Base-by-base conservation (phyloP, 2,329 filamentous ascomycete genomes). In the Aspergillus udagawae region DNA sequence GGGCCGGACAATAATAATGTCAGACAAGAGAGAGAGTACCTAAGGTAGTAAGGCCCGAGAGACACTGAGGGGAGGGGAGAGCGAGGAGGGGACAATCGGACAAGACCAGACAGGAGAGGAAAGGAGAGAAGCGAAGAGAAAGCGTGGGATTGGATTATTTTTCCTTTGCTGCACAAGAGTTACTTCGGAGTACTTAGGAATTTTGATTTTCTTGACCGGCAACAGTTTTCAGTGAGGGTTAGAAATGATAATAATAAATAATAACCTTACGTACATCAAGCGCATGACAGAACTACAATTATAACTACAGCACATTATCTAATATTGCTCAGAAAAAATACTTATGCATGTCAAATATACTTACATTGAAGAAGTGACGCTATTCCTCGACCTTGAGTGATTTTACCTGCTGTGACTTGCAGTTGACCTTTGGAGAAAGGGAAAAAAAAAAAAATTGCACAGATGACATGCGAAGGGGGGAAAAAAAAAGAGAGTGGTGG, bases 181-280 rank as follows among this genome's bases (percentile, higher is more conserved):
- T 17, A 17, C 32, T 35, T 17, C 14, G 12, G 12, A 35, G 32
- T 35, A 35, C 14, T 14, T 38, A 38, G 14, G 32, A 17, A 38
- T 38, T 38, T 38, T 17, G 52, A 58, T 56, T 59, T 59, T 10
- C 54, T 53, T 62, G 58, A 62, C 62, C 62, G 59, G 58, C 56
- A 57, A 62, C 59, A 62, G 59, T 50, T 57, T 21, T 51, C 45
- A 38, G 52, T 49, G 44, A 21, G 27, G 35, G 48, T 23, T 21
- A 32, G n/a, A 55, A 38, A 38, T 38, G 32, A 17, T 38, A 7
- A 7, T 17, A 32, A 32, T 35, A 6, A 6, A 35, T 32, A 12
- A 14, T 14, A 35, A 2, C 32, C 29, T 32, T 32, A 32, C 29
- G 32, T 38, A 17, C 32, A 17, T 38, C 32, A 6, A 38, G 14